Evolutionary conservation across 805 yeast genomes (phyloP).

Genomic region (Metschnikowia peoriensis): DNA sequence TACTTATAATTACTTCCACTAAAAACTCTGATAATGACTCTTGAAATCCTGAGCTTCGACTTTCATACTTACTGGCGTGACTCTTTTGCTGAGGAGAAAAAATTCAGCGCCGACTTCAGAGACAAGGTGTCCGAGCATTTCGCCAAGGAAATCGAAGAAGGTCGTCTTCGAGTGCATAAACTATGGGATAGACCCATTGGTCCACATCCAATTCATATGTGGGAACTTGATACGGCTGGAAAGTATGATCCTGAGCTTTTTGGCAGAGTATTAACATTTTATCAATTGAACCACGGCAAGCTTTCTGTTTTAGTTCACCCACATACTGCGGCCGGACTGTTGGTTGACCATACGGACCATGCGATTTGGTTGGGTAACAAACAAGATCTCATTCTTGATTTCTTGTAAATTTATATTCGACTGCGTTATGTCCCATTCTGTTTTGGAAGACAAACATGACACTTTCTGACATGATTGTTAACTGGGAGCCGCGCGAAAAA

Average conservation of each 20-base stretch:
- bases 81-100: conserved; percentile 30
- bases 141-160: conserved; percentile 39
- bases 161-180: conserved; percentile 42
- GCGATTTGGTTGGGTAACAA: conserved; percentile 60
- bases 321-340: conserved; percentile 37
- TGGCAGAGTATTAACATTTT: conserved; percentile 46
- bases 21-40: conserved; percentile 2
- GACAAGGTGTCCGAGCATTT: conserved; percentile 41
- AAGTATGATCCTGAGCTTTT: conserved; percentile 39
- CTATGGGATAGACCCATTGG: conserved; percentile 52
- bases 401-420: not conserved
- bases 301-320: conserved; percentile 59
- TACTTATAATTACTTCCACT: not conserved
- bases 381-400: conserved; percentile 13
- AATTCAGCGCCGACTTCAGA: conserved; percentile 37
- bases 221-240: conserved; percentile 49
- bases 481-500: too few relatives aligned
- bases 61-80: conserved; percentile 54
- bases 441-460: too few relatives aligned
- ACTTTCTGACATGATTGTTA: too few relatives aligned
- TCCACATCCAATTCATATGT: conserved; percentile 60
- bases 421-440: too few relatives aligned
- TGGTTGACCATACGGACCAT: conserved; percentile 50
- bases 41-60: conserved; percentile 37
- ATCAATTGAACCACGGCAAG: conserved; percentile 50